These are phyloP conservation scores for Hibiscus tridactylites DNA, from an alignment of 345 rosid species.

Conservation along the genomic window DNA sequence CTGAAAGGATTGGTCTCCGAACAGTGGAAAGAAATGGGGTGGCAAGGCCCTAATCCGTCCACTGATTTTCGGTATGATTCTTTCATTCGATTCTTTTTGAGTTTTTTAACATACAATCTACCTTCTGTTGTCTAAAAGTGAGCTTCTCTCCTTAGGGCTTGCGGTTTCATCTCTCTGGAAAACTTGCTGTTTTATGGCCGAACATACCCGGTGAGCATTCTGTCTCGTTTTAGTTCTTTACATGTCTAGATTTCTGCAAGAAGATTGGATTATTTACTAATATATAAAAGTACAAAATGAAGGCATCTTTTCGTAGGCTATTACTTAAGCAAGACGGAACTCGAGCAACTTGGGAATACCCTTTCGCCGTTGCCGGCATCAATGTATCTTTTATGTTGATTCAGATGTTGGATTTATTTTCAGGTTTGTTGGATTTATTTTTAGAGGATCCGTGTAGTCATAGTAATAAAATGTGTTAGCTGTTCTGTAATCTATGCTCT, in stretches of 20 bases:
- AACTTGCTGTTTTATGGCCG: constrained; percentile 80
- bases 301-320: constrained; percentile 94
- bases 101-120: too few relatives aligned
- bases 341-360: constrained; percentile 93
- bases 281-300: constrained; percentile 44
- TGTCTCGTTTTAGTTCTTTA: neutral
- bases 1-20: constrained; percentile 69
- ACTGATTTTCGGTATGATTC: constrained; percentile 80
- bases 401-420: constrained; percentile 80
- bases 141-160: constrained; percentile 50
- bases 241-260: constrained; percentile 2
- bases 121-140: neutral
- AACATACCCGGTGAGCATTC: constrained; percentile 70
- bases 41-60: constrained; percentile 99
- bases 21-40: constrained; percentile 99
- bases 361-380: constrained; percentile 97
- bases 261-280: constrained; percentile 29
- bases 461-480: too few relatives aligned
- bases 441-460: too few relatives aligned
- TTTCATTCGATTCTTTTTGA: neutral
- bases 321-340: constrained; percentile 78
- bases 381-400: constrained; percentile 88
- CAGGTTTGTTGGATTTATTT: constrained; percentile 28
- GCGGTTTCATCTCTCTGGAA: constrained; percentile 84
- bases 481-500: neutral